Conservation (phyloP, 2,329 filamentous ascomycete genomes). For the Penicillium polonicum region DNA sequence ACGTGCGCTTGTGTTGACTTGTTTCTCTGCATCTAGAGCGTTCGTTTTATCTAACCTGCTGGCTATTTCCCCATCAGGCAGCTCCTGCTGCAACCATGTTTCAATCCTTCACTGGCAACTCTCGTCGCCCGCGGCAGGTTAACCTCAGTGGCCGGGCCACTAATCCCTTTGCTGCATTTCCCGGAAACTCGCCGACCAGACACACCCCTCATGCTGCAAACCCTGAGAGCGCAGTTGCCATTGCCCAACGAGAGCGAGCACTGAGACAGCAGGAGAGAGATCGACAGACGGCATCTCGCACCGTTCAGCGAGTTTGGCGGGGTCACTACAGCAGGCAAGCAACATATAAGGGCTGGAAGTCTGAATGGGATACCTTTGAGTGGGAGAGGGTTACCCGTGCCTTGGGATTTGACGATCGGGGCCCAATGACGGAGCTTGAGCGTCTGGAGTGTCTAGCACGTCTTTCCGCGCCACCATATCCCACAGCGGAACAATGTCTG, state of each 20-base stretch:
- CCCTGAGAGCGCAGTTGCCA: constrained; percentile 73
- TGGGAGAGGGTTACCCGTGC: constrained; percentile 34
- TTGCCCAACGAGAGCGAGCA: constrained; percentile 82
- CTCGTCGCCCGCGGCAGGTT: constrained; percentile 82
- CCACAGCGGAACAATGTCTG: constrained; percentile 41
- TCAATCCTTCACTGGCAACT: constrained; percentile 84
- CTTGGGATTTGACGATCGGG: constrained; percentile 4
- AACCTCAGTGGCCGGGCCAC: constrained; percentile 83
- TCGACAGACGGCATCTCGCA: constrained; percentile 68
- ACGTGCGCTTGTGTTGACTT: constrained; percentile 24
- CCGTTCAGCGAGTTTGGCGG: constrained; percentile 79
- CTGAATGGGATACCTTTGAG: constrained; percentile 63
- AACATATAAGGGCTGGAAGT: constrained; percentile 59
- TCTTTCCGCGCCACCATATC: constrained; percentile 38
- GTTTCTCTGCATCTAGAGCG: constrained; percentile 15
- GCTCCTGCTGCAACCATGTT: constrained; percentile 62
- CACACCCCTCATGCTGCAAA: constrained; percentile 57
- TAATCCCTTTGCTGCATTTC: constrained; percentile 71
- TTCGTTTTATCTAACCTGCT: constrained; percentile 1
- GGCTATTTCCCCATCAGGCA: constrained; percentile 3
- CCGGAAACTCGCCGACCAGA: constrained; percentile 51
- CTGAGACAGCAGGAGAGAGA: constrained; percentile 79
- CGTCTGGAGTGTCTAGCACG: constrained; percentile 13
- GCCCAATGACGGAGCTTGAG: constrained; percentile 2
- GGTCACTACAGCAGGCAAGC: constrained; percentile 65